Evolutionary conservation across 371 early-diverging fungal genomes (phyloP).

Genomic region (Mucor irregularis): DNA sequence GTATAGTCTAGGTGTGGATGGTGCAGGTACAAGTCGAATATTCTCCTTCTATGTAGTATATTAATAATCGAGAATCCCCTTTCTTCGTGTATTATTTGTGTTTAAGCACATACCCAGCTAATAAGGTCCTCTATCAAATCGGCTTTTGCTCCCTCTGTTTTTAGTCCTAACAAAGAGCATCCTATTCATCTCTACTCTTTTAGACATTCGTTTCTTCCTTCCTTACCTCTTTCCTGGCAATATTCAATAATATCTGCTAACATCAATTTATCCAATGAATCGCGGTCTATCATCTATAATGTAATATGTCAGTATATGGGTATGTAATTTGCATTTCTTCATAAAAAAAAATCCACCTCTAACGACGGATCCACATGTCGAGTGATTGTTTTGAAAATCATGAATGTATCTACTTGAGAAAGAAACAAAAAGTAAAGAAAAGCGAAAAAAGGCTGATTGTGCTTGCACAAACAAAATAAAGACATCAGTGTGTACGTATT

Average conservation of each 20-base stretch:
- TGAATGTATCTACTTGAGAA: background rate
- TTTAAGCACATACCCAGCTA: conserved; percentile 56
- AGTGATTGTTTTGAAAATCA: conserved; percentile 37
- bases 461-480: too few species aligned
- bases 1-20: conserved; percentile 67
- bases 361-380: conserved; percentile 39
- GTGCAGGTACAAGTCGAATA: conserved; percentile 65
- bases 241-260: conserved; percentile 72
- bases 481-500: too few species aligned
- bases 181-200: background rate
- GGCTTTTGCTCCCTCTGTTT: conserved; percentile 64
- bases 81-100: background rate
- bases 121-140: conserved; percentile 60
- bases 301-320: background rate
- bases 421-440: background rate
- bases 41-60: conserved; percentile 55
- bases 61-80: background rate
- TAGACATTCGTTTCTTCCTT: background rate
- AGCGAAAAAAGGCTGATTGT: background rate
- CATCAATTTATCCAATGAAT: conserved; percentile 55
- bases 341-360: conserved; percentile 19
- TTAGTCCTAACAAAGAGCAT: conserved; percentile 42
- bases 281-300: conserved; percentile 25
- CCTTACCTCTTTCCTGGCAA: conserved; percentile 70
- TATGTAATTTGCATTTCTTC: background rate